Evolutionary conservation across 73 alveolate species (phyloP).

Genomic region (Blepharisma stoltei): DNA sequence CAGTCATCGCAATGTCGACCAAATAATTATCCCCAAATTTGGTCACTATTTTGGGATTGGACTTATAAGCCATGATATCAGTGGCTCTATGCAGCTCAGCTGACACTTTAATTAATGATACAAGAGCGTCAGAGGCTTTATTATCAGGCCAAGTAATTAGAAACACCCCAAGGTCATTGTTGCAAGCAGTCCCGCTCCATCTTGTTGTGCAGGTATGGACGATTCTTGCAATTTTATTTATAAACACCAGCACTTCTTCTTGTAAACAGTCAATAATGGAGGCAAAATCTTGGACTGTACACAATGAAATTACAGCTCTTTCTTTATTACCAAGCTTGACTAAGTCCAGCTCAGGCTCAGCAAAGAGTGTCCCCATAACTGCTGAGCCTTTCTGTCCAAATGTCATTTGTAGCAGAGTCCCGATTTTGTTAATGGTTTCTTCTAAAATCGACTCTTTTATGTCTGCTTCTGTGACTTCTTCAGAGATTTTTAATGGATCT

Average conservation of each 20-base stretch:
- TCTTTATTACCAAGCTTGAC: slow-evolving; percentile 53
- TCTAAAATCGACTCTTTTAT: slow-evolving; percentile 41
- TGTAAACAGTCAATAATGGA: slow-evolving; percentile 45
- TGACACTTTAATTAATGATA: slow-evolving; percentile 60
- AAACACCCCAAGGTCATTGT: slow-evolving; percentile 54
- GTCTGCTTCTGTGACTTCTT: slow-evolving; percentile 37
- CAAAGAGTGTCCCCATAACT: slow-evolving; percentile 50
- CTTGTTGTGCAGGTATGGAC: slow-evolving; percentile 52
- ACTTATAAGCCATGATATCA: slow-evolving; percentile 49
- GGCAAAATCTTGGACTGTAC: slow-evolving; percentile 39
- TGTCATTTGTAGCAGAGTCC: slow-evolving; percentile 64
- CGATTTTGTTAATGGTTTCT: slow-evolving; percentile 59
- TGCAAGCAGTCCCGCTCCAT: slow-evolving; percentile 64
- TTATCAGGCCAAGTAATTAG: slow-evolving; percentile 64
- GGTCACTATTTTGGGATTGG: slow-evolving; percentile 48
- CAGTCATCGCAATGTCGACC: slow-evolving; percentile 72
- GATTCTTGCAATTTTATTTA: slow-evolving; percentile 66
- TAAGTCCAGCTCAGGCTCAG: slow-evolving; percentile 54
- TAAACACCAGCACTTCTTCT: slow-evolving; percentile 70
- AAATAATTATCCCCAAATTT: slow-evolving; percentile 44
- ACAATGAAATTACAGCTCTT: slow-evolving; percentile 48
- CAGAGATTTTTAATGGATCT: slow-evolving; percentile 39
- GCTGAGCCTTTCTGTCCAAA: slow-evolving; percentile 67
- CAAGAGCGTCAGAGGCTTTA: slow-evolving; percentile 32
- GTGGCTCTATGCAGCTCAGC: slow-evolving; percentile 63